Conservation (phyloP, 2,329 filamentous ascomycete genomes). For the Cladosporium sp. region DNA sequence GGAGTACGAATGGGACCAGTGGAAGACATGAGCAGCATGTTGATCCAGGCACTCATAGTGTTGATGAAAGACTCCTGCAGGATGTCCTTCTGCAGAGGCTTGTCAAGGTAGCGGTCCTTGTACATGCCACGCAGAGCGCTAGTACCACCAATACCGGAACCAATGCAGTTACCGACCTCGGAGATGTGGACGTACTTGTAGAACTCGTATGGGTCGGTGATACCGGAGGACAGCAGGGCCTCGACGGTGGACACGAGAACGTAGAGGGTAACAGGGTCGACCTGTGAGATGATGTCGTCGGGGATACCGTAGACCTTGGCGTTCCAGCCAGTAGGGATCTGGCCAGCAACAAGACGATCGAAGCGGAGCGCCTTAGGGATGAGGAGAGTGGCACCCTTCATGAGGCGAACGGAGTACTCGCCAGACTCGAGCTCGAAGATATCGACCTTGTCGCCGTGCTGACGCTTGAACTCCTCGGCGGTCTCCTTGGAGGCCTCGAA, state of each 20-base stretch:
- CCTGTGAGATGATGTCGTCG: constrained; percentile 95
- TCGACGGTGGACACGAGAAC: constrained; percentile 93
- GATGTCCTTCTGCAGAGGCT: constrained; percentile 97
- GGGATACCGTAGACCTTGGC: constrained; percentile 94
- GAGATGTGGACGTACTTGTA: constrained; percentile 99
- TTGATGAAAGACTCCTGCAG: constrained; percentile 99
- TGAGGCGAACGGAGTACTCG: constrained; percentile 90
- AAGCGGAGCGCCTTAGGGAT: constrained; percentile 97
- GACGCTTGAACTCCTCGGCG: constrained; percentile 92
- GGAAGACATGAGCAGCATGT: constrained; percentile 96
- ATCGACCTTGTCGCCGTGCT: constrained; percentile 97
- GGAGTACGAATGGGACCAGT: constrained; percentile 98
- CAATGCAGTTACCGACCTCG: constrained; percentile 96
- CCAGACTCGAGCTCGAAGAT: constrained; percentile 92
- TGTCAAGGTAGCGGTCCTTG: constrained; percentile 94
- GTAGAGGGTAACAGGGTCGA: constrained; percentile 93
- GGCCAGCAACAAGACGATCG: constrained; percentile 93
- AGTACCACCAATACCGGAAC: constrained; percentile 96
- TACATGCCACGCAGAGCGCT: constrained; percentile 95
- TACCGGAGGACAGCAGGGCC: constrained; percentile 85
- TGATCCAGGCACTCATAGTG: constrained; percentile 99
- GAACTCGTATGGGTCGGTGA: constrained; percentile 98
- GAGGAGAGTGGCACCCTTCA: constrained; percentile 91
- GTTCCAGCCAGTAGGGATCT: constrained; percentile 96
- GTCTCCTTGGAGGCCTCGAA: constrained; percentile 98